Percentiles rank a stretch among this genome's conserved stretches.
Conservation (phyloP, 352 stramenopile species). For the Pythium aquatile region DNA sequence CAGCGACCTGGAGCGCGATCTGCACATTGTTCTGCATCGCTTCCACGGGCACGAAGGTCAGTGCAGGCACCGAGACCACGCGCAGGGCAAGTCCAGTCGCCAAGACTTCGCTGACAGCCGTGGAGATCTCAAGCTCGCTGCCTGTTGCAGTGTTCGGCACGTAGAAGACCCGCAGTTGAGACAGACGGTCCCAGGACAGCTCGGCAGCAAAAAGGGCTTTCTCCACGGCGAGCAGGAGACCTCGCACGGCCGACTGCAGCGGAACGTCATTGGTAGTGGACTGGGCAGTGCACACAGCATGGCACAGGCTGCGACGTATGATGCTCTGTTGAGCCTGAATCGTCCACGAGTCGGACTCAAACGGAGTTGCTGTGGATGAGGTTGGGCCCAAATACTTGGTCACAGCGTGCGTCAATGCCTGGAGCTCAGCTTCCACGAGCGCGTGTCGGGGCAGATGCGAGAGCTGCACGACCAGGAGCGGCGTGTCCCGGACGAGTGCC, state of each 20-base stretch:
- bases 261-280: neutral
- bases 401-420: constrained; percentile 66
- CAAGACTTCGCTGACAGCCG: constrained; percentile 14
- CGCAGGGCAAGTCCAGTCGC: neutral
- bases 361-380: constrained; percentile 12
- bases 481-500: constrained; percentile 43
- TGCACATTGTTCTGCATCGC: constrained; percentile 48
- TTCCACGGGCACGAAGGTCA: constrained; percentile 77
- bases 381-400: constrained; percentile 48
- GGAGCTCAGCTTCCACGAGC: constrained; percentile 74
- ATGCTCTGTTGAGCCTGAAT: constrained; percentile 38
- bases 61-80: constrained; percentile 32
- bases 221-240: constrained; percentile 34
- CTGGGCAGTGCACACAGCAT: constrained; percentile 37
- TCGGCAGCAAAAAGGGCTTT: constrained; percentile 26
- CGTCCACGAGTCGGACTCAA: constrained; percentile 12
- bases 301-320: constrained; percentile 50
- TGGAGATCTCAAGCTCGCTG: constrained; percentile 50
- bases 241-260: constrained; percentile 30
- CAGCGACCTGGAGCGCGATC: constrained; percentile 61
- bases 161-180: constrained; percentile 78
- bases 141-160: constrained; percentile 33
- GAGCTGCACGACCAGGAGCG: constrained; percentile 64
- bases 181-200: constrained; percentile 59
- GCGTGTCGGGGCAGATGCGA: constrained; percentile 64